Evolutionary conservation across 805 yeast species (phyloP).

Genomic region (Wickerhamiella occidentalis): DNA sequence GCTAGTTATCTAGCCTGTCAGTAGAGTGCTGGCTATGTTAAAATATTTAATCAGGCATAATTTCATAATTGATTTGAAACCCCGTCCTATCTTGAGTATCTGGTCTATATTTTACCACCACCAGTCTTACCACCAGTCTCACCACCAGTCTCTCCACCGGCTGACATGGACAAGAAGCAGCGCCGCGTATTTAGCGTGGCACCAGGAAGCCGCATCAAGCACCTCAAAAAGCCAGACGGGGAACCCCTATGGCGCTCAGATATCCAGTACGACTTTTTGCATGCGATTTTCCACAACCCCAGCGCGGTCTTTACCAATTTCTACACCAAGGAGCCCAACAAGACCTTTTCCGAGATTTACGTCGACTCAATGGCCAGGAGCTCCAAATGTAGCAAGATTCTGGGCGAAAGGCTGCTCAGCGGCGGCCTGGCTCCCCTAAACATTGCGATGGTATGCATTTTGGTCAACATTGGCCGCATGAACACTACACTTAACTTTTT

Average conservation of each 20-base stretch:
- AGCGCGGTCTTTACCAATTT: constrained; percentile 47
- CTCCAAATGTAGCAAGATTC: constrained; percentile 66
- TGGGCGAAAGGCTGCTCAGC: constrained; percentile 66
- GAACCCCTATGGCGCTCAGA: constrained; percentile 84
- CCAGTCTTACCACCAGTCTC: too few relatives aligned
- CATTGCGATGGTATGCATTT: constrained; percentile 67
- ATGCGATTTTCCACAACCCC: constrained; percentile 49
- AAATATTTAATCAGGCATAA: too few relatives aligned
- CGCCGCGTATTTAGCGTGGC: constrained; percentile 1
- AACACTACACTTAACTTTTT: constrained; percentile 90
- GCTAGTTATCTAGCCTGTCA: too few relatives aligned
- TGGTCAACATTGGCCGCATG: constrained; percentile 86
- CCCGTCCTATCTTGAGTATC: too few relatives aligned
- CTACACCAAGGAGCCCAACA: constrained; percentile 31
- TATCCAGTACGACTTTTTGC: constrained; percentile 70
- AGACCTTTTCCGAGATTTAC: constrained; percentile 77
- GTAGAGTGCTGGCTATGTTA: too few relatives aligned
- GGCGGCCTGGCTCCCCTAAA: constrained; percentile 48
- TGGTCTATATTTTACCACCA: too few relatives aligned
- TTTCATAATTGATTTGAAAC: too few relatives aligned
- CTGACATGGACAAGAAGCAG: constrained; percentile 3
- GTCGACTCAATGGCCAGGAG: constrained; percentile 71
- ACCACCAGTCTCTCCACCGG: too few relatives aligned
- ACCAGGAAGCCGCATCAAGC: constrained; percentile 23
- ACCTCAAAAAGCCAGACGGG: constrained; percentile 76